These are phyloP conservation scores for Cydonia oblonga DNA, from an alignment of 331 rosid genomes.

Conservation along the genomic window DNA sequence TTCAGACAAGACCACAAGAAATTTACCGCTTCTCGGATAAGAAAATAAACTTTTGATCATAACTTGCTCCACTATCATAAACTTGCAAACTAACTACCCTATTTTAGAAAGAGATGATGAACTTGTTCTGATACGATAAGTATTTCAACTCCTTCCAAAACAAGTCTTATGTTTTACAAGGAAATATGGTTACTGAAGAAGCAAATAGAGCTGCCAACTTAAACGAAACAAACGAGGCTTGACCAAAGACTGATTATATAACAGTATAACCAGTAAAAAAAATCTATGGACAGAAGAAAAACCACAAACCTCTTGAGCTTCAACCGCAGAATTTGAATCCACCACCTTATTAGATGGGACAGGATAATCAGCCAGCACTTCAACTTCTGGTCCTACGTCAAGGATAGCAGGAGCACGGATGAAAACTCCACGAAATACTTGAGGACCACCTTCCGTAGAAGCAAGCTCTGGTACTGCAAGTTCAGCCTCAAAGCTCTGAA, in stretches of 20 bases:
- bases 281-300: not conserved
- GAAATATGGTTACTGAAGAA: no score
- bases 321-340: constrained; percentile 29
- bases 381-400: constrained; percentile 80
- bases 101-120: not conserved
- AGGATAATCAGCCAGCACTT: constrained; percentile 63
- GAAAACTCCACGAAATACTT: constrained; percentile 77
- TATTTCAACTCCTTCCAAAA: not conserved
- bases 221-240: not conserved
- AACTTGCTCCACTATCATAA: not conserved
- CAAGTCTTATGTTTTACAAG: no score
- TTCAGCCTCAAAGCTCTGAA: constrained; percentile 89
- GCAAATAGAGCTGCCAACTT: not conserved
- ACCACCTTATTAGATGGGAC: constrained; percentile 25
- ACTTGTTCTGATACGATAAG: not conserved
- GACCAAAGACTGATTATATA: not conserved
- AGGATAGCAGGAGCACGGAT: constrained; percentile 96
- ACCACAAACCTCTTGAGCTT: constrained; percentile 43
- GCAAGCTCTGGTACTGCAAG: constrained; percentile 60
- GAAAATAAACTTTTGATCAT: not conserved
- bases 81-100: not conserved
- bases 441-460: constrained; percentile 81
- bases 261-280: not conserved
- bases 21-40: not conserved
- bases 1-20: not conserved